Conservation (phyloP, 176 grass and related monocot genomes). For the Oryza glaberrima region DNA sequence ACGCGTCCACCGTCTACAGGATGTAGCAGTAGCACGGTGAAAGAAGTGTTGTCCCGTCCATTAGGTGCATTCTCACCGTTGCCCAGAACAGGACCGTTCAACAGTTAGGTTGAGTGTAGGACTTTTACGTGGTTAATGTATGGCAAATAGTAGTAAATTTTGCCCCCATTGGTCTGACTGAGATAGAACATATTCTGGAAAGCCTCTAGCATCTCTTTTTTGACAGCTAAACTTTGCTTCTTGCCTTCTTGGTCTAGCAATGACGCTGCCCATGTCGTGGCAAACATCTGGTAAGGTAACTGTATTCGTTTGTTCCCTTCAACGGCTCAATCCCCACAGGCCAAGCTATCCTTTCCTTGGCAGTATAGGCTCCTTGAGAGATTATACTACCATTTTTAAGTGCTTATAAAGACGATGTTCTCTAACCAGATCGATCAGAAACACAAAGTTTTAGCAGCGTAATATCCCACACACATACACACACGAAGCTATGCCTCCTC, state of each 20-base stretch:
- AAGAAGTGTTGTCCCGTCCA: neutral
- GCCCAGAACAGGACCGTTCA: neutral
- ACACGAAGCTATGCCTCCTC: slow-evolving; percentile 42
- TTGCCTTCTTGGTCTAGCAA: neutral
- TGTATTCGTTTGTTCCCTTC: slow-evolving; percentile 33
- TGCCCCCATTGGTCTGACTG: neutral
- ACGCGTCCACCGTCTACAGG: neutral
- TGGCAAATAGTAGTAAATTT: no score
- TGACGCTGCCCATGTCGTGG: neutral
- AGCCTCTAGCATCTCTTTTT: slow-evolving; percentile 17
- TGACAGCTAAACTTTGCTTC: slow-evolving; percentile 25
- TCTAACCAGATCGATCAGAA: slow-evolving; percentile 11
- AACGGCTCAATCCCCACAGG: slow-evolving; percentile 28
- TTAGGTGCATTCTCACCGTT: neutral
- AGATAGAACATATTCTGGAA: neutral
- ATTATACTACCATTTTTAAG: slow-evolving; percentile 18
- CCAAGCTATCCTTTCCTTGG: slow-evolving; percentile 75
- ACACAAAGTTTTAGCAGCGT: neutral
- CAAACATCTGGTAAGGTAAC: slow-evolving; percentile 34
- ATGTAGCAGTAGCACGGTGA: neutral
- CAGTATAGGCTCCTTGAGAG: neutral
- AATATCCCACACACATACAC: neutral
- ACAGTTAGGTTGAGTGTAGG: neutral
- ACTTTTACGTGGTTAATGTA: neutral
- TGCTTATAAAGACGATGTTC: slow-evolving; percentile 37